Evolutionary conservation across 2,329 filamentous ascomycete genomes (phyloP).

Genomic region (Pseudophaeomoniella oleicola): DNA sequence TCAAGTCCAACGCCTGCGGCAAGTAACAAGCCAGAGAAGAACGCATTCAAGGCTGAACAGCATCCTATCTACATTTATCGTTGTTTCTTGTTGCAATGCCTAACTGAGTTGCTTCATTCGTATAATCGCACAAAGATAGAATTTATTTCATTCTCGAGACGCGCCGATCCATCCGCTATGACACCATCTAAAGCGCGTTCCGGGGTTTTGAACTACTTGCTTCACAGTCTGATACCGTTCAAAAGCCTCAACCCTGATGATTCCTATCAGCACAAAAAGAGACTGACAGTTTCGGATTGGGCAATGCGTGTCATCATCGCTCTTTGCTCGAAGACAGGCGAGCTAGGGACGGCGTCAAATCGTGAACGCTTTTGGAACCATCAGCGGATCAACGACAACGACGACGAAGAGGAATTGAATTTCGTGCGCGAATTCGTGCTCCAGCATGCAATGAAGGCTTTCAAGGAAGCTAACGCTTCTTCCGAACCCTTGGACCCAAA

Average conservation of each 20-base stretch:
- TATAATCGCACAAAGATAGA: slow-evolving; percentile 95
- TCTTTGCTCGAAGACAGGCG: slow-evolving; percentile 73
- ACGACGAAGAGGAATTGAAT: slow-evolving; percentile 69
- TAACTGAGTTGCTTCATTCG: slow-evolving; percentile 77
- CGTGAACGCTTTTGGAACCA: slow-evolving; percentile 26
- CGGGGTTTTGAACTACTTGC: slow-evolving; percentile 82
- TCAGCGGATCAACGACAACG: slow-evolving; percentile 34
- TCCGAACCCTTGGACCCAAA: slow-evolving; percentile 69
- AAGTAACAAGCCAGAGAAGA: slow-evolving; percentile 53
- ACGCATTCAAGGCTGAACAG: slow-evolving; percentile 74
- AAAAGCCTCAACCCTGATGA: slow-evolving; percentile 57
- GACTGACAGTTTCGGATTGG: slow-evolving; percentile 66
- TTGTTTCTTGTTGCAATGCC: slow-evolving; percentile 83
- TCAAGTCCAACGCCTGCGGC: slow-evolving; percentile 10
- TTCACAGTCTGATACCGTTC: slow-evolving; percentile 61
- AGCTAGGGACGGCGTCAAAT: slow-evolving; percentile 38
- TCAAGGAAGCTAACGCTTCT: slow-evolving; percentile 71
- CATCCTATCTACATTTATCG: slow-evolving; percentile 95
- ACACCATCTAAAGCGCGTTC: slow-evolving; percentile 92
- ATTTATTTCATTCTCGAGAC: slow-evolving; percentile 97
- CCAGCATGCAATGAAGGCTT: slow-evolving; percentile 81
- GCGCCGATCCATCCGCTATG: slow-evolving; percentile 63
- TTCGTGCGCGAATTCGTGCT: slow-evolving; percentile 93
- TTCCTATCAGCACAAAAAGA: slow-evolving; percentile 68
- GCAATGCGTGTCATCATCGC: slow-evolving; percentile 78